Evolutionary conservation across 306 rosid species (phyloP), one percentile per base, ranked within the genome.

Genomic region (Cucumis cinereus): DNA sequence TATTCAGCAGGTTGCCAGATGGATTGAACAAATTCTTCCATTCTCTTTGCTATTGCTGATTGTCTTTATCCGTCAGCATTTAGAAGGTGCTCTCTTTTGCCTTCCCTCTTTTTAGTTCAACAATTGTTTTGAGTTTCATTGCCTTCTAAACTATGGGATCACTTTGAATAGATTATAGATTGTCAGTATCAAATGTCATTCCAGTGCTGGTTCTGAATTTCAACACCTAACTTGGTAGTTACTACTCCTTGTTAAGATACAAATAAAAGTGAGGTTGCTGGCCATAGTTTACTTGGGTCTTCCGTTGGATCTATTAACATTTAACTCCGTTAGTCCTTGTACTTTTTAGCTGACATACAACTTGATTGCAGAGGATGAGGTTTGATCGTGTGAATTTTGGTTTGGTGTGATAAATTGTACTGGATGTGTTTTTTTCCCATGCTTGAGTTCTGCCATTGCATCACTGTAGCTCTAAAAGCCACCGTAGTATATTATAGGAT

Each of bases 1-100:
- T 80, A 77, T 90, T 81, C 98, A 90, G 80, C 91, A 81, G 80
- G 74, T 87, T 67, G 97, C 91, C 0, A 86, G 86, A 77, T 88
- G 96, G 88, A 79, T 88, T 77, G 96, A 94, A 82, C 93, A 90
- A 81, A 77, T 94, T 83, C 95, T 94, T 66, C 99, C 97, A 22
- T 94, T 90, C 73, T 87, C 89, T 33, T 74, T 94, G 64, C 86
- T 94, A 76, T 67, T 94, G 81, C 77, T 92, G 77, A 78, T 89
- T 15, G 95, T 92, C 57, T 91, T 94, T 87, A 89, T 92, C 76
- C 96, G 96, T 40, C 93, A 90, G 85, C 96, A 94, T 81, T 88
- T 92, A 83, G 89, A 86, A 89, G 97, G 98, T 94, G 82, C 59
- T 55, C 38, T 40, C 66, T 12, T 74, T 74, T 41, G 14, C 23